Evolutionary conservation across 2,329 filamentous ascomycete species (phyloP), one percentile per base, ranked within the genome.

Genomic region (Penicillium hesseltinei): DNA sequence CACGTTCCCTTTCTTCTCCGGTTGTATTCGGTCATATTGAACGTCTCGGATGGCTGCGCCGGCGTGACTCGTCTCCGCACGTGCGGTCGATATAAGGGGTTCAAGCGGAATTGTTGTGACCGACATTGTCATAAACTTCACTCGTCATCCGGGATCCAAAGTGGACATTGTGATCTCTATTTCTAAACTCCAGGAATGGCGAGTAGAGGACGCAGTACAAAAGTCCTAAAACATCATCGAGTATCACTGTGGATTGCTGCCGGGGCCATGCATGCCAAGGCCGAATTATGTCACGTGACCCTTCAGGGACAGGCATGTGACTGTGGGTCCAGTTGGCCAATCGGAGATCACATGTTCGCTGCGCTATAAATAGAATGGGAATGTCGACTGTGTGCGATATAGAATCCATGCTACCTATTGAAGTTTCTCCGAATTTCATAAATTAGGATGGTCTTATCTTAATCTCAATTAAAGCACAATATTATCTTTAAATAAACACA

Each of bases 91-190:
- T 43, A 45, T 43, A 50, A 57, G 43, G 43, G 49, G 54, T 42
- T 53, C 49, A 29, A 57, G 54, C 19, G 54, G 54, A 46, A 57
- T 57, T 8, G 49, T 42, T 47, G 54, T 53, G 35, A 53, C 42
- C 23, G 54, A 36, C 54, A 57, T 57, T 45, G 54, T 57, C 42
- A 33, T 35, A 19, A 10, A 19, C 40, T 21, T 36, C 33, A 33
- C 44, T 45, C 17, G 5, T 56, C 42, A 57, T 5, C 54, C 49
- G 5, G 49, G 6, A 5, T 47, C 17, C 29, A 47, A 53, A 53
- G 13, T 23, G 42, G 5, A 9, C 54, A 57, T 57, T 29, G n/a
- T 57, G 54, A 10, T 25, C n/a, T 31, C 21, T n/a, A 6, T 13
- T 23, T 33, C 23, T 17, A 35, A 13, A 7, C 7, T 11, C 33